phyloP scores from a whole-genome alignment of 805 yeast genomes.

The Wickerhamiella sergipiensis region DNA sequence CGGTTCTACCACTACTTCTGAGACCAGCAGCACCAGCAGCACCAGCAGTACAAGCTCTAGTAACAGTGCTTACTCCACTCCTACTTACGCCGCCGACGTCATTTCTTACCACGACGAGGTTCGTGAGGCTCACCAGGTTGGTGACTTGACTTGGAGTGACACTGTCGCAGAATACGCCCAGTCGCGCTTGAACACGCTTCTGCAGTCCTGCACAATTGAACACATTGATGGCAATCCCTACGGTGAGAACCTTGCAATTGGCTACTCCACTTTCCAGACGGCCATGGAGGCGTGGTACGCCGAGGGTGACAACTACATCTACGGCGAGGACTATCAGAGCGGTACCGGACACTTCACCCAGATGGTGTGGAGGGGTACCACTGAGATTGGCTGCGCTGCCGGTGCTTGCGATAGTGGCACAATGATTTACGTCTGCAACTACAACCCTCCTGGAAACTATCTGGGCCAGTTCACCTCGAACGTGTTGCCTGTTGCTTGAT shows the following conservation, averaged over 20 bases:
- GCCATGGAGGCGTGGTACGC: slow-evolving; percentile 59
- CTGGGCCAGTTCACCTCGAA: slow-evolving; percentile 22
- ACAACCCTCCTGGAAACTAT: slow-evolving; percentile 53
- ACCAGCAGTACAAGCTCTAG: background rate
- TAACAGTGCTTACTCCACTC: background rate
- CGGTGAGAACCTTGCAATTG: slow-evolving; percentile 64
- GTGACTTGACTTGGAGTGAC: slow-evolving; percentile 37
- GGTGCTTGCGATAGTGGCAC: slow-evolving; percentile 31
- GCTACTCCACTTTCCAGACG: slow-evolving; percentile 33
- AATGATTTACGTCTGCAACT: slow-evolving; percentile 44
- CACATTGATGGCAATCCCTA: slow-evolving; percentile 45
- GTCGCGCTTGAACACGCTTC: slow-evolving; percentile 25
- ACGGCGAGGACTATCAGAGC: slow-evolving; percentile 27
- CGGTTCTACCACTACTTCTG: background rate
- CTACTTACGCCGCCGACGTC: slow-evolving; percentile 22
- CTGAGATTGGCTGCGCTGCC: slow-evolving; percentile 51
- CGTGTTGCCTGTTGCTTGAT: slow-evolving; percentile 1
- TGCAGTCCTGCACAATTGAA: slow-evolving; percentile 35
- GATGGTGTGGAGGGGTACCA: slow-evolving; percentile 47
- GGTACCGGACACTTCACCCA: slow-evolving; percentile 66
- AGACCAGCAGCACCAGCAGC: background rate
- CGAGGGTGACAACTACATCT: slow-evolving; percentile 39
- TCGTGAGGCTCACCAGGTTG: slow-evolving; percentile 37
- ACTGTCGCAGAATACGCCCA: slow-evolving; percentile 38
- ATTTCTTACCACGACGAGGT: slow-evolving; percentile 43